Conservation (phyloP, 345 rosid species). For the Ceriops zippeliana region DNA sequence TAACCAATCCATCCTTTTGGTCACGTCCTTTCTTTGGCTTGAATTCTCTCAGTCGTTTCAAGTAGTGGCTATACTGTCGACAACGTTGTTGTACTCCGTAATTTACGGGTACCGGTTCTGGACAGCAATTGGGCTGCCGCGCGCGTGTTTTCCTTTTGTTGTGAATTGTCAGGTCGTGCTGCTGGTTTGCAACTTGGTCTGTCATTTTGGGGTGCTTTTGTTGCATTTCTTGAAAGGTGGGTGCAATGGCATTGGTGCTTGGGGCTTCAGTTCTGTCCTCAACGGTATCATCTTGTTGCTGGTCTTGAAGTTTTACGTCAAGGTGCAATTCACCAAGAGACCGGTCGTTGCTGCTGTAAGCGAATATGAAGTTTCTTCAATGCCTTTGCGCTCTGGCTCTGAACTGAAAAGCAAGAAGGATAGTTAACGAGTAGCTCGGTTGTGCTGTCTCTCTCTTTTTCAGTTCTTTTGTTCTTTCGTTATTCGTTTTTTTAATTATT, state of each 20-base stretch:
- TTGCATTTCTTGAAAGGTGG: slow-evolving; percentile 32
- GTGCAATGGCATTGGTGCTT: slow-evolving; percentile 33
- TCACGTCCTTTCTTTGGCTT: slow-evolving; percentile 77
- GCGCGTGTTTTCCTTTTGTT: slow-evolving; percentile 19
- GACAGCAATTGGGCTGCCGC: slow-evolving; percentile 28
- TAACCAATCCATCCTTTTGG: slow-evolving; percentile 50
- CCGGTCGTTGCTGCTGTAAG: not conserved
- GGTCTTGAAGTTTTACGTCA: slow-evolving; percentile 26
- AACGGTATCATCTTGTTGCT: slow-evolving; percentile 21
- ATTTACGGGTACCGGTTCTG: slow-evolving; percentile 54
- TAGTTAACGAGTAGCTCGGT: not conserved
- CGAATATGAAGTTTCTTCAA: slow-evolving; percentile 15
- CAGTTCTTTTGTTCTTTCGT: not conserved
- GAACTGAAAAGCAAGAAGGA: not conserved
- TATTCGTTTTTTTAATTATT: too few relatives aligned
- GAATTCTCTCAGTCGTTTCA: slow-evolving; percentile 90
- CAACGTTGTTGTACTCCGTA: slow-evolving; percentile 60
- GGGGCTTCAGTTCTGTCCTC: slow-evolving; percentile 26
- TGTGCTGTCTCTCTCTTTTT: not conserved
- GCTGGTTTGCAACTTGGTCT: slow-evolving; percentile 22
- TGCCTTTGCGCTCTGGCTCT: not conserved
- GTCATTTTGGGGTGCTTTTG: slow-evolving; percentile 30
- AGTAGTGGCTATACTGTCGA: slow-evolving; percentile 61
- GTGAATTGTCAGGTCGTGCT: slow-evolving; percentile 27
- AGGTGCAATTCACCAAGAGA: slow-evolving; percentile 5